A percentile compares a stretch with the other conserved stretches of the same genome.
Conservation (phyloP, 1,284 basidiomycete genomes). For the Cryptococcus amylolentus region DNA sequence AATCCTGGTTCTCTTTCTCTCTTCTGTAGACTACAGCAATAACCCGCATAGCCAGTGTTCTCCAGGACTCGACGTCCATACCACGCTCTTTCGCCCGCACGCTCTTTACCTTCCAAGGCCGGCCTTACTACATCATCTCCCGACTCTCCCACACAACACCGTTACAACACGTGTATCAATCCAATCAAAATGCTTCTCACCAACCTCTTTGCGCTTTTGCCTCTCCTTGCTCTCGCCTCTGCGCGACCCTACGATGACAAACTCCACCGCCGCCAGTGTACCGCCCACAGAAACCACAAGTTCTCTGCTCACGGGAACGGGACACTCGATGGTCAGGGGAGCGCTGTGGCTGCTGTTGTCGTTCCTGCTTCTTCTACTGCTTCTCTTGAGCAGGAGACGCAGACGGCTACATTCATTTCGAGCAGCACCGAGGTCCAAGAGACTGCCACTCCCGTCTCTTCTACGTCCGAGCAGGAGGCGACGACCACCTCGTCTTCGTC, state of each 20-base stretch:
- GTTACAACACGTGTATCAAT: neutral
- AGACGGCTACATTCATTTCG: neutral
- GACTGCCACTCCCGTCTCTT: neutral
- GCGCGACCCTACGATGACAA: neutral
- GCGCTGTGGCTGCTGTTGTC: neutral
- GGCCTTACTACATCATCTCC: neutral
- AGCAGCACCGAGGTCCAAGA: neutral
- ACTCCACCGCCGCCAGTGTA: neutral
- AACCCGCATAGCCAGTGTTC: too few relatives aligned
- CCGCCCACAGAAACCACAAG: neutral
- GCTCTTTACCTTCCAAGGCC: neutral
- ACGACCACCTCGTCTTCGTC: neutral
- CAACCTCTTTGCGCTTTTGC: neutral
- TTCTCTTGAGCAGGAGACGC: neutral
- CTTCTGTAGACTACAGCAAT: too few relatives aligned
- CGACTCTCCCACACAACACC: neutral
- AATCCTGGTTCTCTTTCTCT: too few relatives aligned
- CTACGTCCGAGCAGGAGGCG: neutral
- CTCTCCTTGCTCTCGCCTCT: conserved; percentile 1
- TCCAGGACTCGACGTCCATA: neutral
- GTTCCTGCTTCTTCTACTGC: neutral
- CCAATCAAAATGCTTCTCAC: neutral
- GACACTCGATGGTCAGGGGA: neutral
- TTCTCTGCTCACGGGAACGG: neutral
- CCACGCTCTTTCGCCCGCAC: neutral